phyloP scores from a whole-genome alignment of 345 rosid species.

The Salix suchowensis region DNA sequence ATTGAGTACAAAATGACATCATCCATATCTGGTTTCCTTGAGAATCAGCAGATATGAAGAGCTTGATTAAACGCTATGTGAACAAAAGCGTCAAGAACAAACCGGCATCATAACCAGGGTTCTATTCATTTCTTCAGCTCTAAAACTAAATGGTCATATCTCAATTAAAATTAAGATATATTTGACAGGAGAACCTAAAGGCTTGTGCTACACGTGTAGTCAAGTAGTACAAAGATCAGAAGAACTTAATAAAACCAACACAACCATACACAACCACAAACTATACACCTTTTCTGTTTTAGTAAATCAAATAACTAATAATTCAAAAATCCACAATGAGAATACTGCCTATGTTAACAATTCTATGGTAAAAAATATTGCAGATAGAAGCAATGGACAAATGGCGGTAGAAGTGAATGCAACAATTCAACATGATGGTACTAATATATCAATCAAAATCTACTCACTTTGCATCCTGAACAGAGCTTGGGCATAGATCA shows the following conservation, averaged over 20 bases:
- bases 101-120: slow-evolving; percentile 1
- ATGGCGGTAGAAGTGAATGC: neutral
- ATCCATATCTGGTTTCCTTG: neutral
- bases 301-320: neutral
- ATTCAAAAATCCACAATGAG: neutral
- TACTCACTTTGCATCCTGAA: slow-evolving; percentile 90
- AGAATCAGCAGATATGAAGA: slow-evolving; percentile 3
- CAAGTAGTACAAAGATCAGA: neutral
- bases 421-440: neutral
- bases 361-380: neutral
- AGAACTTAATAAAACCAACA: neutral
- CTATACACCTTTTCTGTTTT: neutral
- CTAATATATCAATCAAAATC: neutral
- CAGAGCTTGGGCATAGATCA: slow-evolving; percentile 92
- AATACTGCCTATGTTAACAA: neutral
- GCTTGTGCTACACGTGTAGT: neutral
- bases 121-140: neutral
- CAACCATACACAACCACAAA: neutral
- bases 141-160: slow-evolving; percentile 4
- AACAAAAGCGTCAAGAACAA: neutral
- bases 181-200: neutral
- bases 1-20: neutral
- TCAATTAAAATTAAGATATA: neutral
- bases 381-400: slow-evolving; percentile 2
- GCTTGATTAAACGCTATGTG: slow-evolving; percentile 2